Evolutionary conservation across 805 yeast species (phyloP), one percentile per base, ranked within the genome.

Genomic region (Kodamaea hsintzibuensis): DNA sequence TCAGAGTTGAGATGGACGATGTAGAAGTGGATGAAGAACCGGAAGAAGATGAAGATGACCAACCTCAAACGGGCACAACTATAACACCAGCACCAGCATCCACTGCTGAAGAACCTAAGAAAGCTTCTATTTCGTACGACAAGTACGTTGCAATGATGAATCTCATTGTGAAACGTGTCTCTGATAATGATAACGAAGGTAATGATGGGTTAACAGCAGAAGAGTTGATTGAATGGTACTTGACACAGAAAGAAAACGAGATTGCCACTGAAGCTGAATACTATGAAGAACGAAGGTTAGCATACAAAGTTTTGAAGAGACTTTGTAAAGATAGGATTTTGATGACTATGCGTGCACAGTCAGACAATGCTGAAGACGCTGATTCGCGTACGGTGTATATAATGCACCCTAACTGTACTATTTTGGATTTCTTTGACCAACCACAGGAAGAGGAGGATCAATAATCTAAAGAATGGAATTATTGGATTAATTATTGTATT

Each of bases 1-100:
- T 95, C 62, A 84, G 95, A 57, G 98, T 93, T 42, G 98, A 95
- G 67, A 88, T 87, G 68, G 98, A 93, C 61, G 98, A 93, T 67
- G 81, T 93, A 42, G 95, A 90, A 56, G 78, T 93, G 47, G 95
- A 85, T 10, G 96, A 84, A 2, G 69, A 60, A 17, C 68, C 52
- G 17, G 59, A 55, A 22, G 44, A 8, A 12, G 60, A 53, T 40
- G 37, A 8, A 12, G 50, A 45, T 2, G 55, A 50, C 45, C 53
- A 57, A 49, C 49, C 57, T 46, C 66, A 59, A 10, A 71, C 57
- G 16, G 62, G 63, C 10, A 30, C 35, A 47, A 47, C 56, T n/a
- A 27, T 17, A n/a, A 13, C 43, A 10, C 30, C 49, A 22, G 39
- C 30, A 10, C 47, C 33, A 13, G 37, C 51, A 7, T 27, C 42